Evolutionary conservation across 768 basidiomycete species (phyloP).

Genomic region (Collybiopsis confluens): DNA sequence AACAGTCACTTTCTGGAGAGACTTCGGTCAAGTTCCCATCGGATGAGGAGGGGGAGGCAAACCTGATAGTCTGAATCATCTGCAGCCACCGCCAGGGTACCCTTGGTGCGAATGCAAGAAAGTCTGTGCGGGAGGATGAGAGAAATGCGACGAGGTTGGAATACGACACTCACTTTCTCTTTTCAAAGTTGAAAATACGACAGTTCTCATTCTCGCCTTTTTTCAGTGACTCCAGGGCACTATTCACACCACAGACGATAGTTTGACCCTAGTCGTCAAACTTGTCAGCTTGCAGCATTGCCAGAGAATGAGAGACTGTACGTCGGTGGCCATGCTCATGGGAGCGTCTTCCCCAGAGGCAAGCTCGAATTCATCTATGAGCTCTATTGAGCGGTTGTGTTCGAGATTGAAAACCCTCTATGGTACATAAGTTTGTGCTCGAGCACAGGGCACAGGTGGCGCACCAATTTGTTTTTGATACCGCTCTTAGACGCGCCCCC

Average conservation of each 20-base stretch:
- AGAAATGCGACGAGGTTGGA: not conserved
- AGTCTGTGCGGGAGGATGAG: conserved; percentile 39
- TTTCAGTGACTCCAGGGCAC: conserved; percentile 54
- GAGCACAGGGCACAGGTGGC: conserved; percentile 21
- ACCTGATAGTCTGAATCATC: conserved; percentile 86
- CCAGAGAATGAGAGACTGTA: conserved; percentile 22
- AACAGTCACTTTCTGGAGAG: conserved; percentile 78
- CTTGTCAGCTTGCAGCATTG: not conserved
- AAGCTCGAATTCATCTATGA: conserved; percentile 69
- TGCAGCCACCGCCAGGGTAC: conserved; percentile 52
- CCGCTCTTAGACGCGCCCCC: conserved; percentile 83
- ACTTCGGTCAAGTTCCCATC: conserved; percentile 8
- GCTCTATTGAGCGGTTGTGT: conserved; percentile 45
- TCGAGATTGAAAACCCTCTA: conserved; percentile 70
- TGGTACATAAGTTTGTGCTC: conserved; percentile 2
- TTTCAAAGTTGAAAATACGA: conserved; percentile 58
- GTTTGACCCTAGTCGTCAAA: conserved; percentile 34
- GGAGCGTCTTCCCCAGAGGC: conserved; percentile 86
- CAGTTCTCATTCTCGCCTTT: conserved; percentile 82
- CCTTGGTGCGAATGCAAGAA: conserved; percentile 39
- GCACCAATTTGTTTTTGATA: conserved; percentile 90
- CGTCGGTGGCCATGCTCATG: conserved; percentile 86
- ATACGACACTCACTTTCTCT: conserved; percentile 47
- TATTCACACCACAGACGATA: conserved; percentile 87
- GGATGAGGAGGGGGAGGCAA: conserved; percentile 14